Conservation (phyloP, 1,139 yeast species). For the Candida pseudoviswanathii region DNA sequence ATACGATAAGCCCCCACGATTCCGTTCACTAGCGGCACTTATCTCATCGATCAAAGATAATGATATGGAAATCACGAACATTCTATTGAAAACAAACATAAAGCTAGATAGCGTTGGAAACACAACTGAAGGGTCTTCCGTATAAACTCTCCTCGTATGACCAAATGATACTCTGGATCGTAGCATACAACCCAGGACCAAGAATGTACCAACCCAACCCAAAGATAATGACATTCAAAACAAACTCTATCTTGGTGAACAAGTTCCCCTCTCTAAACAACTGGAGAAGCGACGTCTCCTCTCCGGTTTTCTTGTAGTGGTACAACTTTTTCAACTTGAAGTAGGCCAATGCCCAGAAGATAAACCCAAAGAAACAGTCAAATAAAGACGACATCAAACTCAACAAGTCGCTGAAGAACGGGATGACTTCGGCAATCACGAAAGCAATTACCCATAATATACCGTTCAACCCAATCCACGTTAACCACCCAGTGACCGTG, state of each 20-base stretch:
- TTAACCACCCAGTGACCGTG: conserved; percentile 54
- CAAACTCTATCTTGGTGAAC: conserved; percentile 31
- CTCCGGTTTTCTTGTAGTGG: conserved; percentile 28
- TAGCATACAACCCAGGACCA: conserved; percentile 62
- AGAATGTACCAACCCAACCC: conserved; percentile 52
- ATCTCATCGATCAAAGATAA: too few species aligned
- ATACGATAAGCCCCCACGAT: too few species aligned
- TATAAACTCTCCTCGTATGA: conserved; percentile 49
- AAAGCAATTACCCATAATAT: conserved; percentile 56
- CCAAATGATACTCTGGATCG: conserved; percentile 53
- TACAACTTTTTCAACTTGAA: conserved; percentile 34
- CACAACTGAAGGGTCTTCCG: conserved; percentile 55
- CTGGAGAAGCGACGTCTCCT: conserved; percentile 16
- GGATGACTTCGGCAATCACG: conserved; percentile 62
- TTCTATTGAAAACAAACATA: too few species aligned
- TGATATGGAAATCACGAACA: too few species aligned
- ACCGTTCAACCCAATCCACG: conserved; percentile 49
- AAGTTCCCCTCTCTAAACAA: conserved; percentile 23
- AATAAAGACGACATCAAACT: conserved; percentile 64
- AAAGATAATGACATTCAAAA: conserved; percentile 41
- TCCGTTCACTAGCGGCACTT: too few species aligned
- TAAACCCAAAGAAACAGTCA: conserved; percentile 67
- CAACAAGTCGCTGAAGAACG: conserved; percentile 60
- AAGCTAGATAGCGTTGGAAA: conserved; percentile 18
- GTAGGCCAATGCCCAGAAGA: conserved; percentile 67